Conservation (phyloP, 2,329 filamentous ascomycete genomes). For the Ilyonectria destructans region DNA sequence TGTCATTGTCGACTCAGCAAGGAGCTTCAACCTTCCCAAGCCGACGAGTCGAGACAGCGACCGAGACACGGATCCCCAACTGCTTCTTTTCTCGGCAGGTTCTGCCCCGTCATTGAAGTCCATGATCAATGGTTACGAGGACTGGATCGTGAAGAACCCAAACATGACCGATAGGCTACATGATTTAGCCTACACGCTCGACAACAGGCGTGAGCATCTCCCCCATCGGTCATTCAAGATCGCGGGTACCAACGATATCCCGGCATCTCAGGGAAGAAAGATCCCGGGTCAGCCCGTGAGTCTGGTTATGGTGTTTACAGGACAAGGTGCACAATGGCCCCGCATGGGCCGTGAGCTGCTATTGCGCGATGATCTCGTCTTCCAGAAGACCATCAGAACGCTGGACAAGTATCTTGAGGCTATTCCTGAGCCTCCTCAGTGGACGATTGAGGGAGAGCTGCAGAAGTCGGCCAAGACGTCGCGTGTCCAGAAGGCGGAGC, state of each 20-base stretch:
- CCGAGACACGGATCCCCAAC: slow-evolving; percentile 1
- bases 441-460: slow-evolving; percentile 41
- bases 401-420: slow-evolving; percentile 30
- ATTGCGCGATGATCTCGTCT: neutral
- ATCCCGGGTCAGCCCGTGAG: neutral
- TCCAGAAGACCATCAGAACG: slow-evolving; percentile 30
- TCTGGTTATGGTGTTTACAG: slow-evolving; percentile 52
- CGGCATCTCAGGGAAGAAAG: too few species aligned
- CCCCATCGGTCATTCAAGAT: slow-evolving; percentile 41
- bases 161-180: neutral
- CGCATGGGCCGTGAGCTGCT: slow-evolving; percentile 49
- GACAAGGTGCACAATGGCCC: slow-evolving; percentile 57
- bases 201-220: slow-evolving; percentile 48
- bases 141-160: slow-evolving; percentile 41
- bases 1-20: slow-evolving; percentile 44
- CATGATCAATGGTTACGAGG: slow-evolving; percentile 36
- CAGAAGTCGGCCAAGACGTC: slow-evolving; percentile 22
- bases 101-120: slow-evolving; percentile 18
- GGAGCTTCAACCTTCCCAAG: neutral
- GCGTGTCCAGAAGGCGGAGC: slow-evolving; percentile 50
- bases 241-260: neutral
- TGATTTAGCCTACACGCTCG: slow-evolving; percentile 53
- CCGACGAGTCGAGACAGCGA: neutral
- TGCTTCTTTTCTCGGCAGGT: slow-evolving; percentile 43
- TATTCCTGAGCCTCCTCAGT: neutral